phyloP scores from a whole-genome alignment of 2,329 filamentous ascomycete genomes.

The Colletotrichum euphorbiae region DNA sequence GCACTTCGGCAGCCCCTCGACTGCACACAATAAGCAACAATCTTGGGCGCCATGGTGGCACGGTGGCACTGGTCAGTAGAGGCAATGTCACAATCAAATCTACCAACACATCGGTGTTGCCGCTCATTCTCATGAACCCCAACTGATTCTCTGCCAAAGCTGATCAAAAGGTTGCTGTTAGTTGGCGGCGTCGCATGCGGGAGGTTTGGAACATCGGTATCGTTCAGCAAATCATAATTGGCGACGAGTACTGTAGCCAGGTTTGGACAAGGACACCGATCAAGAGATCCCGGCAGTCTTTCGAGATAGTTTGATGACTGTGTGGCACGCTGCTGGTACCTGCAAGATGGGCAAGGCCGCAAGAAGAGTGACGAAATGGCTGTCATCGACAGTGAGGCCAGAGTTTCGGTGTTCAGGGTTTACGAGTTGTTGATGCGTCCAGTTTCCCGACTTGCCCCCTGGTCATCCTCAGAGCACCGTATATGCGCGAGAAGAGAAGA shows the following conservation, averaged over 20 bases:
- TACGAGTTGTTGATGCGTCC: slow-evolving; percentile 49
- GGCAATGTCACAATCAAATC: slow-evolving; percentile 57
- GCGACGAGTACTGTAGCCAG: slow-evolving; percentile 52
- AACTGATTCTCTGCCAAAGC: slow-evolving; percentile 57
- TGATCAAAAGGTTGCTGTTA: slow-evolving; percentile 58
- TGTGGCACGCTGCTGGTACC: slow-evolving; percentile 64
- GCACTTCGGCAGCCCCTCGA: slow-evolving; percentile 15
- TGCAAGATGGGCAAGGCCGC: slow-evolving; percentile 64
- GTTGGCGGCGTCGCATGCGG: slow-evolving; percentile 55
- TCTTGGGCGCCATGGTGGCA: slow-evolving; percentile 48
- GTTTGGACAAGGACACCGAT: slow-evolving; percentile 54
- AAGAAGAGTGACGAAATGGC: slow-evolving; percentile 45
- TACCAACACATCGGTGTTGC: slow-evolving; percentile 49
- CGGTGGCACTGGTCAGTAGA: slow-evolving; percentile 54
- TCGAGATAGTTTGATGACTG: slow-evolving; percentile 57
- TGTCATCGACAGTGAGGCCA: slow-evolving; percentile 46
- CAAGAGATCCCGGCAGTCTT: slow-evolving; percentile 51
- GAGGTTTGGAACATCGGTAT: slow-evolving; percentile 47
- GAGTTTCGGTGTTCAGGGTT: slow-evolving; percentile 46
- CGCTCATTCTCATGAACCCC: slow-evolving; percentile 58
- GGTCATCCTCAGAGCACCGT: slow-evolving; percentile 44
- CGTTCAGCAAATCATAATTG: slow-evolving; percentile 47
- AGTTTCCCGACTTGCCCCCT: slow-evolving; percentile 44
- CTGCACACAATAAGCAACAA: slow-evolving; percentile 42
- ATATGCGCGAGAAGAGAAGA: slow-evolving; percentile 44